Evolutionary conservation across 345 rosid species (phyloP).

Genomic region (Ceriops zippeliana): DNA sequence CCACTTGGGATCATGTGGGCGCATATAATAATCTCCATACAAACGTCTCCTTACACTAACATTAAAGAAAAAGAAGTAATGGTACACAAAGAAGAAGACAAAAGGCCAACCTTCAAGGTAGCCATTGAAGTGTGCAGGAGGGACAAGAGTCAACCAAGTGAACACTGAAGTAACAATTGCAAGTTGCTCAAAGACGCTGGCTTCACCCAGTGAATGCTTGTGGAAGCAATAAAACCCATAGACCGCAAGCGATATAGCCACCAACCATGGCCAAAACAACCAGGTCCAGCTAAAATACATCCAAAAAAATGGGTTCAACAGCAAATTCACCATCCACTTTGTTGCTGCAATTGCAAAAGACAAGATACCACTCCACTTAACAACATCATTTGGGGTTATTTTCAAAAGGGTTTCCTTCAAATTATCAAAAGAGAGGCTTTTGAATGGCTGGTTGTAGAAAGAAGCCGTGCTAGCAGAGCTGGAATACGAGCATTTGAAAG

Average conservation of each 20-base stretch:
- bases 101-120: slow-evolving; percentile 89
- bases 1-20: slow-evolving; percentile 75
- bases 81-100: slow-evolving; percentile 80
- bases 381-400: slow-evolving; percentile 46
- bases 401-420: slow-evolving; percentile 34
- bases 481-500: slow-evolving; percentile 52
- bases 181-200: slow-evolving; percentile 70
- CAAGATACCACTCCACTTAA: slow-evolving; percentile 53
- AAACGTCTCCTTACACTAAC: slow-evolving; percentile 69
- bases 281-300: slow-evolving; percentile 91
- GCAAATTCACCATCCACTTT: slow-evolving; percentile 50
- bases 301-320: slow-evolving; percentile 75
- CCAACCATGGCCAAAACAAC: slow-evolving; percentile 92
- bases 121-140: slow-evolving; percentile 78
- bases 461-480: slow-evolving; percentile 36
- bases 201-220: slow-evolving; percentile 59
- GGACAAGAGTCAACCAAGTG: slow-evolving; percentile 83
- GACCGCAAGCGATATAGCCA: slow-evolving; percentile 52
- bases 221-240: slow-evolving; percentile 61
- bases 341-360: slow-evolving; percentile 51
- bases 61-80: slow-evolving; percentile 84
- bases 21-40: slow-evolving; percentile 69
- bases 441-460: slow-evolving; percentile 32
- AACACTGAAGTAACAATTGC: slow-evolving; percentile 61
- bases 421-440: slow-evolving; percentile 38